Evolutionary conservation across 352 stramenopile genomes (phyloP), one percentile per base, ranked within the genome.

Genomic region (Globisporangium rhizosaccharum): DNA sequence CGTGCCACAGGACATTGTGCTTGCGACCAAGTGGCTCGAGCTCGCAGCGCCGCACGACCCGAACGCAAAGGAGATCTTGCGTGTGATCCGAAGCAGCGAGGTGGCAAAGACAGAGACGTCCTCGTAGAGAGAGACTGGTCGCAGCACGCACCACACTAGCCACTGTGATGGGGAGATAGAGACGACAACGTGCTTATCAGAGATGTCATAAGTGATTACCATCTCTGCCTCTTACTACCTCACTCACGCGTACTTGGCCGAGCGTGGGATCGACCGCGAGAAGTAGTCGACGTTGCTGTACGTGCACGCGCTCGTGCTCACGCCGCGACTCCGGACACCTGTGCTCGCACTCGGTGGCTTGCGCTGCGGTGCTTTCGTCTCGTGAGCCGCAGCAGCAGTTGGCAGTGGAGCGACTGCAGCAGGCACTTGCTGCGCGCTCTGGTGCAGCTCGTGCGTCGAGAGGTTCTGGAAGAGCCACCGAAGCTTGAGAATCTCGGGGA

Each of bases 41-140:
- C 59, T 90, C 2, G 78, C 85, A 6, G 83, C 85, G 15, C 82
- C 85, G 28, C 73, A 90, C 44, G 85, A 94, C 56, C 60, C 61
- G 20, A 87, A 92, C 57, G 83, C 85, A 20, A 92, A 94, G 59
- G 83, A 92, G 52, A 59, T 93, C 28, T 55, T 94, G 33, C 69
- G 75, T 7, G 56, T 61, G 30, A 57, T 92, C 48, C 65, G 33
- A 15, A 49, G n/a, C 20, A 26, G 20, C 20, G 54, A 70, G 20
- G 39, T 62, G 17, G 46, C 57, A 48, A 26, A 50, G 28, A 51
- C 18, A 14, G 44, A 28, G 17, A 4, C n/a, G 20, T 14, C 41
- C 3, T 20, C 14, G 41, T 39, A 45, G 30, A 39, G 47, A 45
- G 39, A 45, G 12, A 5, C 11, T 7, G 23, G 18, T 4, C 15